Base-by-base conservation (phyloP, 352 stramenopile species). In the Globisporangium recalcitrans region DNA sequence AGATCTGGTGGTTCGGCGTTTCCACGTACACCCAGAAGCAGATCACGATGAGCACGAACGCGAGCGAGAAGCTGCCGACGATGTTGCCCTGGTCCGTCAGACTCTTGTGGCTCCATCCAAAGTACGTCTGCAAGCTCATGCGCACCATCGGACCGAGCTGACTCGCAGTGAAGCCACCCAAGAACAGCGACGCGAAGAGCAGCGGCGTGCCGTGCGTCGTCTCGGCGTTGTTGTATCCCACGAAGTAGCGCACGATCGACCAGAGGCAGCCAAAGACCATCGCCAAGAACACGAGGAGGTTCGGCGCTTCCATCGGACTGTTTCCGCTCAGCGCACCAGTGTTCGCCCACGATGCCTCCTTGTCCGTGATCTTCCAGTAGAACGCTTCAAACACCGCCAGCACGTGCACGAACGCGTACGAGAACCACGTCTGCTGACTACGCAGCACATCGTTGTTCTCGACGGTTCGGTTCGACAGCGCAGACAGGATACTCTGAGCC, bases 21-120 rank as follows among this genome's bases (percentile, higher is more conserved):
- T 90, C 80, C 29, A 91, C 81, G 73, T 90, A 89, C 44, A 91
- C 80, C 82, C 82, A 91, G 55, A 91, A 72, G 65, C 80, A 89
- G 32, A 89, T 66, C 47, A 88, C 71, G 52, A 83, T 66, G 54
- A 91, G 80, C 61, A 88, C 70, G 55, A 88, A 77, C 9, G 80
- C 79, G 32, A 89, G 71, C 63, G 70, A 83, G 62, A 90, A 88
- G 63, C 67, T 83, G 60, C 77, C 78, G 14, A 89, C 77, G 52
- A 89, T 83, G 73, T 89, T 89, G 69, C 80, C 80, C 53, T 89
- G 80, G 61, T 89, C 80, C 62, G 77, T 89, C 44, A 89, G 63
- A 73, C 73, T 82, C 75, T 89, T 87, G 77, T 89, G 77, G 56
- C 80, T 89, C 80, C 80, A 89, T 47, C 80, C 80, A 53, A 87